Conservation (phyloP, 1,284 basidiomycete genomes). For the Malassezia brasiliensis region DNA sequence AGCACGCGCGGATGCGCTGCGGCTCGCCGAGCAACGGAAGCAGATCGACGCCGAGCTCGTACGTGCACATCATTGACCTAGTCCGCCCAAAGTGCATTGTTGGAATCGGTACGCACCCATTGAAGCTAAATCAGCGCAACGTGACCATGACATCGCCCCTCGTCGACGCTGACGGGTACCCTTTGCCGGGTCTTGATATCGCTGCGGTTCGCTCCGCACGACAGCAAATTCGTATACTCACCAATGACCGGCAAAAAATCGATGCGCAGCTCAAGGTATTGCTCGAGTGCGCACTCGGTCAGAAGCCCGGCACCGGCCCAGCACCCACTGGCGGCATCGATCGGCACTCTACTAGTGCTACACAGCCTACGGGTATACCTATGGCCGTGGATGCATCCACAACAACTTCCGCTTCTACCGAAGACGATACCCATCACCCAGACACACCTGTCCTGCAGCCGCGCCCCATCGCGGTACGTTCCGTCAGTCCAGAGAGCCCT, state of each 20-base stretch:
- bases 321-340: too few relatives aligned
- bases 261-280: slow-evolving; percentile 2
- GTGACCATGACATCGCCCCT: slow-evolving; percentile 15
- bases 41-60: slow-evolving; percentile 10
- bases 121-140: not conserved
- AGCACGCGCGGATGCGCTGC: slow-evolving; percentile 5
- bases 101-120: not conserved
- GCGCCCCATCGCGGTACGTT: slow-evolving; percentile 11
- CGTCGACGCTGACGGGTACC: slow-evolving; percentile 17
- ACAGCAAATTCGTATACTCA: slow-evolving; percentile 5
- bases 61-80: not conserved
- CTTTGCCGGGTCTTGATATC: slow-evolving; percentile 13
- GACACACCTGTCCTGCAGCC: not conserved
- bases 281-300: not conserved
- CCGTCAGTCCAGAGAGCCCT: slow-evolving; percentile 6
- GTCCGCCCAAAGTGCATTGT: not conserved
- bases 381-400: not conserved
- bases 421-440: too few relatives aligned
- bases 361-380: not conserved
- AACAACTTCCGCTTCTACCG: not conserved
- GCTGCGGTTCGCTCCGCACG: slow-evolving; percentile 8
- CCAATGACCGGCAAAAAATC: slow-evolving; percentile 8
- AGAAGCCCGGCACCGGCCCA: not conserved
- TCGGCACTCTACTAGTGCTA: too few relatives aligned
- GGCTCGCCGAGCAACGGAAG: not conserved